Evolutionary conservation across 2,329 filamentous ascomycete genomes (phyloP), one percentile per base, ranked within the genome.

Genomic region (Clathrospora elynae): DNA sequence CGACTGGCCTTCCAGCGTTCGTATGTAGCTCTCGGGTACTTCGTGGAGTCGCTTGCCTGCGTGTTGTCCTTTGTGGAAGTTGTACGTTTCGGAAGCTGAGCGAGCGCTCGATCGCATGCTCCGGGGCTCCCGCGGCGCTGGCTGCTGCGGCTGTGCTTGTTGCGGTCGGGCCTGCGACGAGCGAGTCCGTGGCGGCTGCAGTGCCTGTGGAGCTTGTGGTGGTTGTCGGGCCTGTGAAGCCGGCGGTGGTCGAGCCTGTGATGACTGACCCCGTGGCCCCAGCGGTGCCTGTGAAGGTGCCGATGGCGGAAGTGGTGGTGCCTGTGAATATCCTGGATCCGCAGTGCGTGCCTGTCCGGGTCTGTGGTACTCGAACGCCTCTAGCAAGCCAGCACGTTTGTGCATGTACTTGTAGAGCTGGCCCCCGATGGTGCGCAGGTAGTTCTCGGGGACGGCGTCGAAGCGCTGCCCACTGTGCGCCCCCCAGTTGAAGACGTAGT

Each of bases 341-440:
- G 20, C 41, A 9, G 36, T 43, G 20, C 51, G 45, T 20, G 51
- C 48, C 35, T 55, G 38, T 5, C 53, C 53, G 16, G 59, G 57
- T 12, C 51, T 51, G 34, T 57, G 46, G 36, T 53, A 55, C n/a
- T 62, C 59, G 22, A 59, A 61, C 9, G 59, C 59, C 16, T 60
- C 57, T 16, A 48, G 40, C 7, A 60, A 23, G 13, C 53, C 55
- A 12, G 45, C 53, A 18, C 61, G 51, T 16, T 49, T 54, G 31
- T 42, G 41, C 9, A 48, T 50, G 23, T 55, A 57, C 17, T 48
- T 33, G 20, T 49, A 43, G n/a, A 57, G 30, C 35, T 60, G 52
- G 6, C 59, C 57, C 16, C 51, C 55, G 19, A 62, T 55, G 3
- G 57, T 57, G 29, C 44, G 52, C 7, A 61, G n/a, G 18, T 61